phyloP scores from a whole-genome alignment of 2,329 filamentous ascomycete genomes.

The Fusarium hostae region DNA sequence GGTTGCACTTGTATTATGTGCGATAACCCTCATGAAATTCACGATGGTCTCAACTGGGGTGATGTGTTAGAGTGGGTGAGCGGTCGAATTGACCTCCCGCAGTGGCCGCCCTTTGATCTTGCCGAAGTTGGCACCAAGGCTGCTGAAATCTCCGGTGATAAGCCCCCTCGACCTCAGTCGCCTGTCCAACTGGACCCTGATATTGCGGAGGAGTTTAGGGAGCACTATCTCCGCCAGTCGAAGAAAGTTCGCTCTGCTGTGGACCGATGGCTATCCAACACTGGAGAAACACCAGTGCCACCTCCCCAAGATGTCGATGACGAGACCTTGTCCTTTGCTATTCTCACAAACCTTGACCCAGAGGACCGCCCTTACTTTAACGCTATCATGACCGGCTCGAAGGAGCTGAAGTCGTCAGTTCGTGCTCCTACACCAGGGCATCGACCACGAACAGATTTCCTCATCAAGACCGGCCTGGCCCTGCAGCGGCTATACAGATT shows the following conservation, averaged over 20 bases:
- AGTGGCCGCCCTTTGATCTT: constrained; percentile 89
- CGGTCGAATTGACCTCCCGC: constrained; percentile 84
- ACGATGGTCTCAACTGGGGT: constrained; percentile 88
- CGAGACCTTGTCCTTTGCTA: constrained; percentile 92
- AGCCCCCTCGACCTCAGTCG: constrained; percentile 66
- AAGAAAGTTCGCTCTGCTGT: constrained; percentile 93
- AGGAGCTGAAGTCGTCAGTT: constrained; percentile 64
- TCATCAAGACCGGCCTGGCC: constrained; percentile 79
- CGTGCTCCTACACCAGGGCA: constrained; percentile 76
- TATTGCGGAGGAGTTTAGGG: constrained; percentile 90
- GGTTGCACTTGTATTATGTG: constrained; percentile 91
- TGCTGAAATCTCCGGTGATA: constrained; percentile 69
- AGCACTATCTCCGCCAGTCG: constrained; percentile 90
- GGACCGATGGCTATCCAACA: constrained; percentile 87
- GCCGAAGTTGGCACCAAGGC: constrained; percentile 70
- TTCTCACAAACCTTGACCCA: constrained; percentile 84
- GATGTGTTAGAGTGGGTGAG: constrained; percentile 94
- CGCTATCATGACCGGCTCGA: constrained; percentile 74
- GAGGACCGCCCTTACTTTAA: constrained; percentile 85
- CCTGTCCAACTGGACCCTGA: constrained; percentile 87
- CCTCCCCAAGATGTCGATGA: constrained; percentile 92
- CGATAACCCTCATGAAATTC: constrained; percentile 68
- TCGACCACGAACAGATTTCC: constrained; percentile 75
- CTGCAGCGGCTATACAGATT: constrained; percentile 89
- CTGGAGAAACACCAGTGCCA: constrained; percentile 77